These are phyloP conservation scores for Fraxinus latifolia DNA, from an alignment of 305 asterid species.

Conservation along the genomic window DNA sequence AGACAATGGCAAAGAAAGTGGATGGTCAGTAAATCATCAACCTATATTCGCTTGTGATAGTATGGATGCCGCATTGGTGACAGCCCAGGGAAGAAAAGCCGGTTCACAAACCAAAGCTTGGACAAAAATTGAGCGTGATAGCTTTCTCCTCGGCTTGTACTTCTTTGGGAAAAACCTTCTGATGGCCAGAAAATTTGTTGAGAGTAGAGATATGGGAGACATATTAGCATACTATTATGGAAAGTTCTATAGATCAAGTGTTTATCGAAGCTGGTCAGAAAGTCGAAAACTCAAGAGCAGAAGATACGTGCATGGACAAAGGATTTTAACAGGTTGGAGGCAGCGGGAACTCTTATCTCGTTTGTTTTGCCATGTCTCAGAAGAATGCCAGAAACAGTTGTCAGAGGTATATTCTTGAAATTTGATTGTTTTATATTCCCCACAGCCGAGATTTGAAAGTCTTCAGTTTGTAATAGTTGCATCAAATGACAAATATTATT, in stretches of 20 bases:
- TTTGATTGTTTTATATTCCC: neutral
- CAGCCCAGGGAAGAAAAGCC: neutral
- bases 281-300: constrained; percentile 46
- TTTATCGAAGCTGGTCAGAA: constrained; percentile 54
- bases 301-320: constrained; percentile 55
- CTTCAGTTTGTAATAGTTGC: neutral
- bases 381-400: constrained; percentile 40
- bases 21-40: neutral
- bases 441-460: neutral
- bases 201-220: constrained; percentile 46
- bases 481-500: neutral
- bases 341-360: constrained; percentile 66
- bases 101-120: constrained; percentile 3
- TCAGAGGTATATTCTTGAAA: constrained; percentile 42
- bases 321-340: constrained; percentile 62
- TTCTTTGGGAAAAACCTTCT: constrained; percentile 59
- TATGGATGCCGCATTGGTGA: neutral
- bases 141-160: constrained; percentile 55
- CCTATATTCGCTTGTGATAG: neutral
- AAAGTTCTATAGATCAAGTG: constrained; percentile 49
- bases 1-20: neutral
- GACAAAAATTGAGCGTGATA: constrained; percentile 22
- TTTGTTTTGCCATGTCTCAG: constrained; percentile 37
- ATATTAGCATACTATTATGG: constrained; percentile 59
- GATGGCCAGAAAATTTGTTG: constrained; percentile 49